Evolutionary conservation across 495 filamentous ascomycete species (phyloP).

Genomic region (Daldinia vernicosa): DNA sequence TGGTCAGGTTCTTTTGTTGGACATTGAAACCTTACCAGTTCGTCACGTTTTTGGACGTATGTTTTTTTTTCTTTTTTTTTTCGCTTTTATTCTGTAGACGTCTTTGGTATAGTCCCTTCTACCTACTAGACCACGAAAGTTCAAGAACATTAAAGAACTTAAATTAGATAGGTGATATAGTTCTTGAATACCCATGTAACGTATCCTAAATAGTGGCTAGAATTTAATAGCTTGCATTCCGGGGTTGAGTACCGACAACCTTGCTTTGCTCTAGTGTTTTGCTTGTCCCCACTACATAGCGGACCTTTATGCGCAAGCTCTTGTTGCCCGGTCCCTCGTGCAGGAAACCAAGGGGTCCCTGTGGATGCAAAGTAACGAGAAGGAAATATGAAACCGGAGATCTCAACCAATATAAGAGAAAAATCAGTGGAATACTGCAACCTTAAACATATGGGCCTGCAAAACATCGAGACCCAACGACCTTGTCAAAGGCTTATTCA

Average conservation of each 20-base stretch:
- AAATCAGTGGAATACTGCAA: neutral
- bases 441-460: neutral
- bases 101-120: neutral
- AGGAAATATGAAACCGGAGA: slow-evolving; percentile 19
- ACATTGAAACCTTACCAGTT: neutral
- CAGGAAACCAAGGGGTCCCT: slow-evolving; percentile 3
- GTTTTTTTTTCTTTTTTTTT: neutral
- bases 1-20: neutral
- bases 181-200: neutral
- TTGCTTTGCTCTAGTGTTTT: slow-evolving; percentile 5
- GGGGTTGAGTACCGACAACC: slow-evolving; percentile 21
- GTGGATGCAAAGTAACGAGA: slow-evolving; percentile 7
- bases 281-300: slow-evolving; percentile 14
- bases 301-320: neutral
- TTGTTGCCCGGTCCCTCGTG: slow-evolving; percentile 2
- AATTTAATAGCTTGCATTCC: neutral
- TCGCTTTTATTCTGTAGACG: neutral
- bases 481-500: neutral
- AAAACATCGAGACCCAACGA: neutral
- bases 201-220: neutral
- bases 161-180: neutral
- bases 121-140: neutral
- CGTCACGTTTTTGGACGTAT: neutral
- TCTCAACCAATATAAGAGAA: slow-evolving; percentile 12
- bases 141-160: neutral